Evolutionary conservation across 2,329 filamentous ascomycete genomes (phyloP), one percentile per base, ranked within the genome.

Genomic region (Monascus ruber): DNA sequence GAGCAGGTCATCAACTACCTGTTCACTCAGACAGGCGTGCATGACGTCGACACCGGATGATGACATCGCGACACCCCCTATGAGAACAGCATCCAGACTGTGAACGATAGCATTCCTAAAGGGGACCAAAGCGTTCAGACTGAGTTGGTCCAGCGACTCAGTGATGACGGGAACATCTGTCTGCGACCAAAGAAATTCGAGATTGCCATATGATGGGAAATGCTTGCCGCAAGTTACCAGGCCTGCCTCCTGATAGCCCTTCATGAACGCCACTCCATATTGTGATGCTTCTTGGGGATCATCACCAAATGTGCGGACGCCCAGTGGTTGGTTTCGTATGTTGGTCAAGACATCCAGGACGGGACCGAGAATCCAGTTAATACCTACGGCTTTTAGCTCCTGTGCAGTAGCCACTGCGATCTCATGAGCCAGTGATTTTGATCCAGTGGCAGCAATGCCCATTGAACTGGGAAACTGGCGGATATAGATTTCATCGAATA

Each of bases 401-500:
- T 89, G 84, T 3, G 87, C 91, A 0, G 89, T 96, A 10, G 91
- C 88, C 62, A 89, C 88, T 41, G 87, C 89, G 40, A 96, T 79
- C 50, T 89, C 82, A 56, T 89, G 94, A 5, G 89, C 85, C 39
- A 96, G 69, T 7, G 91, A 79, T 29, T 80, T 81, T 7, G 82
- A 88, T 24, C 88, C 86, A 4, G 88, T 87, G 24, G 91, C 91
- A n/a, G 89, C 87, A 44, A 95, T 74, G 8, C 88, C 89, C 89
- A 98, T 96, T 46, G 89, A 85, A 55, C 88, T 94, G 6, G 91
- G 91, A 51, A 94, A 98, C 59, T 96, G 91, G 48, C 86, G 87
- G 50, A 96, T 89, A 58, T 88, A 91, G 54, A 91, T 85, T 51
- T 94, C 87, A 59, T 96, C 89, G 55, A 93, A 95, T 2, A 96